Evolutionary conservation across 2,329 filamentous ascomycete species (phyloP).

Genomic region (Ceratocystis ficicola): DNA sequence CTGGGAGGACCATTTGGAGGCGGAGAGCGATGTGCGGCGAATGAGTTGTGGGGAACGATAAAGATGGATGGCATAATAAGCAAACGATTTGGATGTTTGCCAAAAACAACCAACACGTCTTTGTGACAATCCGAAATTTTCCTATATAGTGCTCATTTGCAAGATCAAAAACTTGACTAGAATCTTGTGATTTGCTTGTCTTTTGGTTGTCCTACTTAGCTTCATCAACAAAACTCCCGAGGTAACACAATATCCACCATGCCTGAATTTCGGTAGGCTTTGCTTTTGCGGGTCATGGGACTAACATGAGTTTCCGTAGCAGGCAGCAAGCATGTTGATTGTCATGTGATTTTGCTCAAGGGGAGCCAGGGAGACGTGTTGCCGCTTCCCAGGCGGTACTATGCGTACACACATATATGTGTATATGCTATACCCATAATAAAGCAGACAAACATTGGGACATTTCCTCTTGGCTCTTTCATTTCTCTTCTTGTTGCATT

Average conservation of each 20-base stretch:
- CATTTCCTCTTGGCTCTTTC: too few relatives aligned
- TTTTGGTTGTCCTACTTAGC: neutral
- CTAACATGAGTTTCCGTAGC: neutral
- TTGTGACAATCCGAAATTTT: constrained; percentile 1
- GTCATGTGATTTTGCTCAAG: constrained; percentile 12
- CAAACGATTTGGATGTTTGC: neutral
- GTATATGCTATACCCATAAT: too few relatives aligned
- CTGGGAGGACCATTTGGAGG: neutral
- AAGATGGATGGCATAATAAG: neutral
- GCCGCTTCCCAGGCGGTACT: too few relatives aligned
- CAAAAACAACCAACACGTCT: neutral
- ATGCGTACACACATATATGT: too few relatives aligned
- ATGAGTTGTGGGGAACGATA: neutral
- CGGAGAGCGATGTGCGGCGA: neutral
- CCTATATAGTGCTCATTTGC: neutral
- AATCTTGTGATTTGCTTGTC: neutral
- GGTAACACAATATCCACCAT: constrained; percentile 7
- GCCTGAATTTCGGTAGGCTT: neutral
- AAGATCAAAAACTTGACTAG: neutral
- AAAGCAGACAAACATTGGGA: neutral
- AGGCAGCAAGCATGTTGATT: neutral
- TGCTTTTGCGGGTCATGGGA: constrained; percentile 10
- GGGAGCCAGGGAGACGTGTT: neutral
- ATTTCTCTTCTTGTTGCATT: neutral
- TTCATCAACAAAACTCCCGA: neutral